phyloP scores from a whole-genome alignment of 2,329 filamentous ascomycete genomes.

The Cadophora malorum region DNA sequence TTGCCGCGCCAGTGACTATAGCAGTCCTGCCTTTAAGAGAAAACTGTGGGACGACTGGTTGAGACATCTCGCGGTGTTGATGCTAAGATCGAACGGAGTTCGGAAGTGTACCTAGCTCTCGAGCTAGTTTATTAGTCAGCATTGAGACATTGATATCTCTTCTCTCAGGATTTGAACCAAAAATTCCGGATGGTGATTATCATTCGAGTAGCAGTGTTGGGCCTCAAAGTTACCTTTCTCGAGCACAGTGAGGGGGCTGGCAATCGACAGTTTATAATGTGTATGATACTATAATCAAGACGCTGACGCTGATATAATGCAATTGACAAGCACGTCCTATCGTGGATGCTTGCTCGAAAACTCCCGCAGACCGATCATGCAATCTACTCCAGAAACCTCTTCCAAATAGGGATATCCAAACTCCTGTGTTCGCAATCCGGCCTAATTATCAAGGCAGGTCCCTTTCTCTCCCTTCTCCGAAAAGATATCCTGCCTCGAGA shows the following conservation, averaged over 20 bases:
- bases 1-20: conserved; percentile 54
- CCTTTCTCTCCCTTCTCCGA: conserved; percentile 66
- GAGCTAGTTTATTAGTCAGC: neutral
- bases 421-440: neutral
- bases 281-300: conserved; percentile 17
- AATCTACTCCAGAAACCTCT: conserved; percentile 3
- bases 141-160: neutral
- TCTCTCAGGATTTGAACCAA: too few relatives aligned
- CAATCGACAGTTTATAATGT: neutral
- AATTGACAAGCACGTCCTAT: neutral
- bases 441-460: conserved; percentile 22
- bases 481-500: conserved; percentile 87
- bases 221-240: neutral
- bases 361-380: conserved; percentile 11
- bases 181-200: too few relatives aligned
- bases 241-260: neutral
- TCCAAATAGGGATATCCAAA: conserved; percentile 1
- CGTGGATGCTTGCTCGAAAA: conserved; percentile 1
- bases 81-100: neutral
- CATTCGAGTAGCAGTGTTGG: too few relatives aligned
- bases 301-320: conserved; percentile 12
- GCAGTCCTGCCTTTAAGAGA: conserved; percentile 54
- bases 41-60: conserved; percentile 44
- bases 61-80: neutral
- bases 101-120: neutral